Conservation (phyloP, 2,329 filamentous ascomycete genomes). For the Aspergillus candidus region DNA sequence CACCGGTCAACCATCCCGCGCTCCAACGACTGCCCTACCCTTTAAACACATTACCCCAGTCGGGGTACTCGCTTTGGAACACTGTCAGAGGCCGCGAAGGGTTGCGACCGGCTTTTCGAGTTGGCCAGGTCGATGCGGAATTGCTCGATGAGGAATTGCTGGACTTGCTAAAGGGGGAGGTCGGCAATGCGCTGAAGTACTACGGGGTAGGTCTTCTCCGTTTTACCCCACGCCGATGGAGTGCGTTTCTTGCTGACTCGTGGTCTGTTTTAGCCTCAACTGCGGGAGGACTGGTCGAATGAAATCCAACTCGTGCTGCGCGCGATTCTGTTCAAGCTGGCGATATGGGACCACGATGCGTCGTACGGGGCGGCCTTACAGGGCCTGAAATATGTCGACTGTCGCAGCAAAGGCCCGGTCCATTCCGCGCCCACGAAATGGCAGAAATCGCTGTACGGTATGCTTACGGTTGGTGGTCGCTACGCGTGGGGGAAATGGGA, state of each 20-base stretch:
- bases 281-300: slow-evolving; percentile 78
- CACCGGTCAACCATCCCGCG: slow-evolving; percentile 47
- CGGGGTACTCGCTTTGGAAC: slow-evolving; percentile 57
- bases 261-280: slow-evolving; percentile 43
- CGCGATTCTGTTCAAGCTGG: slow-evolving; percentile 83
- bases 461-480: slow-evolving; percentile 77
- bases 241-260: slow-evolving; percentile 2
- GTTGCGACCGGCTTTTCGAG: slow-evolving; percentile 78
- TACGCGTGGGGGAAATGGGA: slow-evolving; percentile 94
- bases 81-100: slow-evolving; percentile 66
- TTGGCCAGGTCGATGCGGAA: slow-evolving; percentile 94
- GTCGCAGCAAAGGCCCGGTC: slow-evolving; percentile 58
- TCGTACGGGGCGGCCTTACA: slow-evolving; percentile 91
- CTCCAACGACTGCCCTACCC: slow-evolving; percentile 57
- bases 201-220: slow-evolving; percentile 54
- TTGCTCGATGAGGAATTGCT: slow-evolving; percentile 89
- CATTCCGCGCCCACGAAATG: slow-evolving; percentile 65
- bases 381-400: slow-evolving; percentile 84
- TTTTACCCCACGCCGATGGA: not conserved
- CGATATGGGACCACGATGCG: slow-evolving; percentile 92
- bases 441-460: slow-evolving; percentile 80
- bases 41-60: slow-evolving; percentile 49
- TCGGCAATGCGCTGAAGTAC: slow-evolving; percentile 82
- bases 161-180: slow-evolving; percentile 76
- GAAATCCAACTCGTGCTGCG: slow-evolving; percentile 77